These are phyloP conservation scores for Lecanicillium sp. DNA, from an alignment of 2,329 filamentous ascomycete genomes.

Conservation along the genomic window DNA sequence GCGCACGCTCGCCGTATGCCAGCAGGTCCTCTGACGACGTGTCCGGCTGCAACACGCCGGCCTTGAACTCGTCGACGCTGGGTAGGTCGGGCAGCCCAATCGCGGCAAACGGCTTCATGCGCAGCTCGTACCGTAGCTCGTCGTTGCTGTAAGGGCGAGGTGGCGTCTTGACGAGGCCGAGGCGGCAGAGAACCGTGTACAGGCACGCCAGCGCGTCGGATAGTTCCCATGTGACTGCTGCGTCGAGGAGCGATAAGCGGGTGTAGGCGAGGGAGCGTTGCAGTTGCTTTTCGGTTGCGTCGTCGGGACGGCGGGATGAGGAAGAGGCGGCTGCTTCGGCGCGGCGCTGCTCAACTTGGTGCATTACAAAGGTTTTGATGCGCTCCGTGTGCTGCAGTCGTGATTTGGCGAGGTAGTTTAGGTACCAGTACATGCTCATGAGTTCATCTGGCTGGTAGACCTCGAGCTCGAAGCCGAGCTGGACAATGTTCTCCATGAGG, in stretches of 20 bases:
- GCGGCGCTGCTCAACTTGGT: conserved; percentile 23
- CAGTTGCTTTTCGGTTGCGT: conserved; percentile 33
- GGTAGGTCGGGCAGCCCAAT: conserved; percentile 63
- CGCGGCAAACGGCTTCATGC: conserved; percentile 74
- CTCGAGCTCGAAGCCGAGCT: conserved; percentile 89
- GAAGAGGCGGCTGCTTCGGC: conserved; percentile 11
- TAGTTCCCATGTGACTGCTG: conserved; percentile 53
- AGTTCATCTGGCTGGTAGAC: conserved; percentile 84
- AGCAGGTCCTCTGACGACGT: conserved; percentile 32
- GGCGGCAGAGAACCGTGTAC: conserved; percentile 58
- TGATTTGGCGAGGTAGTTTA: conserved; percentile 65
- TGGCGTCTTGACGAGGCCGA: conserved; percentile 43
- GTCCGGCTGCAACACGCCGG: conserved; percentile 32
- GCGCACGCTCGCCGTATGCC: conserved; percentile 35
- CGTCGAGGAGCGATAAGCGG: conserved; percentile 55
- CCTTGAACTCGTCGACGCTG: conserved; percentile 51
- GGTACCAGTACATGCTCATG: conserved; percentile 84
- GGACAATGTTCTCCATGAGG: conserved; percentile 78
- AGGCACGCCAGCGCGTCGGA: conserved; percentile 50
- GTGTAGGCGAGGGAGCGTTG: conserved; percentile 45
- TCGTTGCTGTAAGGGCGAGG: conserved; percentile 59
- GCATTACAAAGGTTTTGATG: conserved; percentile 58
- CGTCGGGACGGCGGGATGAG: conserved; percentile 9
- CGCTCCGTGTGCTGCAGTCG: conserved; percentile 63
- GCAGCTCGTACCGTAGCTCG: conserved; percentile 66